A percentile compares a stretch with the other conserved stretches of the same genome.
Evolutionary conservation across 2,329 filamentous ascomycete species (phyloP).

Genomic region (Macroventuria anomochaeta): DNA sequence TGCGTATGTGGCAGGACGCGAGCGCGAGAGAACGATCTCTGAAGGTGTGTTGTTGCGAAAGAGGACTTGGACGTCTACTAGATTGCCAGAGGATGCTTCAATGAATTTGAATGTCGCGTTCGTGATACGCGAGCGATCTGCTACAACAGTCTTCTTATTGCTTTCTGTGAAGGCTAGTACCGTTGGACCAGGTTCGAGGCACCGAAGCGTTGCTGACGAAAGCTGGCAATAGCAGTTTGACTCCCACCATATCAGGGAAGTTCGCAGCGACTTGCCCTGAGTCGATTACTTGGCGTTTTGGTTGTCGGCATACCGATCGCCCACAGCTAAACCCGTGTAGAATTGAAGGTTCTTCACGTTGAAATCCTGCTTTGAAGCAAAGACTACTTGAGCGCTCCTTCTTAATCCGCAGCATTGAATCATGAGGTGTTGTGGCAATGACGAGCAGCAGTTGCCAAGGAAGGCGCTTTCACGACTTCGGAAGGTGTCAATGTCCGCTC

Average conservation of each 20-base stretch:
- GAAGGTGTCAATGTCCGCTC: constrained; percentile 39
- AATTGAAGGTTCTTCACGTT: too few relatives aligned
- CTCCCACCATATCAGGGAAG: too few relatives aligned
- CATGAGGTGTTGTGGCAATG: constrained; percentile 3
- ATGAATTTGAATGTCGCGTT: background rate
- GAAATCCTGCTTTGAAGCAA: too few relatives aligned
- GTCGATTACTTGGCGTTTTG: too few relatives aligned
- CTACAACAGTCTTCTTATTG: background rate
- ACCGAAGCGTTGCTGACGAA: too few relatives aligned
- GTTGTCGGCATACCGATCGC: too few relatives aligned
- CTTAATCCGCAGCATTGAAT: background rate
- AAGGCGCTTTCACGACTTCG: constrained; percentile 27
- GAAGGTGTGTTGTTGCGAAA: background rate
- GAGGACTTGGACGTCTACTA: background rate
- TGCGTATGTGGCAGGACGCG: background rate
- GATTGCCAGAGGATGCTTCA: background rate
- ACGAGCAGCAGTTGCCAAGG: constrained; percentile 27
- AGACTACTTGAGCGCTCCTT: background rate
- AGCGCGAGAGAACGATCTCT: background rate
- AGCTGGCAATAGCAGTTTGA: too few relatives aligned
- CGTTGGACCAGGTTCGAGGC: too few relatives aligned
- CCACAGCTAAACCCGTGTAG: too few relatives aligned
- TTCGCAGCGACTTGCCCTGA: too few relatives aligned
- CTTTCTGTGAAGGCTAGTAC: background rate
- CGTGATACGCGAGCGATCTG: background rate